Evolutionary conservation across 164 flowering plant species (phyloP).

Genomic region (Litsea cubeba): DNA sequence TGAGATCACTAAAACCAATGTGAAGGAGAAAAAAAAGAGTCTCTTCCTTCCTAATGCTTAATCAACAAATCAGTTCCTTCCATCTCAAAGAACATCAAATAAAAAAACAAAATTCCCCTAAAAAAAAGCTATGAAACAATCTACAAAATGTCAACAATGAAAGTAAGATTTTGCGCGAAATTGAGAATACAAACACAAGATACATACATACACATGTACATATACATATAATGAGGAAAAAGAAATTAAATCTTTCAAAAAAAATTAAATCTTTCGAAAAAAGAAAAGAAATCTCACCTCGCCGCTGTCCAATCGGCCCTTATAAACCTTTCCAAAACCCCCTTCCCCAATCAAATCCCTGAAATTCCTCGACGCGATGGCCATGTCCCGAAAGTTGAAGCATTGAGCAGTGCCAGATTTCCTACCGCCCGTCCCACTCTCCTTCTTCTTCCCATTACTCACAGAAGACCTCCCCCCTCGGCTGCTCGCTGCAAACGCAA

Average conservation of each 20-base stretch:
- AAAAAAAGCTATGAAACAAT: too few species aligned
- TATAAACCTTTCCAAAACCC: constrained; percentile 83
- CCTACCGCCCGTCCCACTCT: background rate
- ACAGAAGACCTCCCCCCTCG: constrained; percentile 10
- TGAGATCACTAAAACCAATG: too few species aligned
- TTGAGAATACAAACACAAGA: too few species aligned
- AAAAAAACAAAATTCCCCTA: too few species aligned
- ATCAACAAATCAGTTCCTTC: too few species aligned
- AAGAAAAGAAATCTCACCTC: constrained; percentile 32
- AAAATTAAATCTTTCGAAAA: background rate
- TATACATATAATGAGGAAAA: too few species aligned
- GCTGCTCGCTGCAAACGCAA: constrained; percentile 24
- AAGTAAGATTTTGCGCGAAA: too few species aligned
- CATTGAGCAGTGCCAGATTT: constrained; percentile 34
- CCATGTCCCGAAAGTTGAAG: constrained; percentile 68
- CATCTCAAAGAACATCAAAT: too few species aligned
- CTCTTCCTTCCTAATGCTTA: too few species aligned
- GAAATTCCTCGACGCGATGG: constrained; percentile 58
- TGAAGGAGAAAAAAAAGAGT: too few species aligned
- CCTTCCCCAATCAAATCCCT: constrained; percentile 78
- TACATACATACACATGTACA: too few species aligned
- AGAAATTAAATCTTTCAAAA: background rate
- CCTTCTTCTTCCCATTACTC: constrained; percentile 18
- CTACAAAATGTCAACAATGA: too few species aligned
- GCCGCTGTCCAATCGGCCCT: constrained; percentile 57